Base-by-base conservation (phyloP, 2,329 filamentous ascomycete species). In the Phoma herbarum region DNA sequence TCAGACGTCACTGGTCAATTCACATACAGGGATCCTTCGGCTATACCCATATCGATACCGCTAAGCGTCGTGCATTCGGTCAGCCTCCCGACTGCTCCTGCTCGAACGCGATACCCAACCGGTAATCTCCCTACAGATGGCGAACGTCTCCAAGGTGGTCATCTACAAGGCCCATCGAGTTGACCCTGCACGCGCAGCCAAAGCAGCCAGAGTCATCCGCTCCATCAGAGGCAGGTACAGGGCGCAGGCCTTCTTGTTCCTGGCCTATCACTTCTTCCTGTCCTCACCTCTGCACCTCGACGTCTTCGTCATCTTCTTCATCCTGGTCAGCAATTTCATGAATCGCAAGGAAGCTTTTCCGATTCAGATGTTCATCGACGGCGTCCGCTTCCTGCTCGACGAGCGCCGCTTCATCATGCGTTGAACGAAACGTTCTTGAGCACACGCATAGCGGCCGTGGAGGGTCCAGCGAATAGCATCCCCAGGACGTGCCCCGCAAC, bases 311-410 rank as follows among this genome's bases (percentile, higher is more conserved):
- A 63, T 75, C 50, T 66, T 75, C 57, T 75, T 73, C 53, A 71
- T 75, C 48, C 68, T 75, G n/a, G 71, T 74, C 64, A 72, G 68
- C 68, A 75, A 75, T 60, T 74, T 72, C 31, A 74, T 75, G 71
- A 75, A 75, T 50, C 70, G 70, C 11, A 65, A 70, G 11, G 59
- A 73, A 12, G 65, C 71, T 1, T 70, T 73, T 26, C 71, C 72
- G 1, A 66, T 55, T 29, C 72, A 72, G 22, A 46, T 74, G 49
- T 47, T 68, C 28, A 47, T 70, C 14, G 68, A 74, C 47, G 72
- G 65, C 3, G 61, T 70, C 2, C 69, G 66, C 50, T 64, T 73
- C 39, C 52, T 75, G 51, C 44, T 70, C 16, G 67, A 73, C 50
- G 68, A 75, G 33, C 61, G 69, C 41, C 65, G 71, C 42, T 65